These are phyloP conservation scores for Linnemannia hyalina DNA, from an alignment of 192 early-diverging fungal species.

Conservation along the genomic window DNA sequence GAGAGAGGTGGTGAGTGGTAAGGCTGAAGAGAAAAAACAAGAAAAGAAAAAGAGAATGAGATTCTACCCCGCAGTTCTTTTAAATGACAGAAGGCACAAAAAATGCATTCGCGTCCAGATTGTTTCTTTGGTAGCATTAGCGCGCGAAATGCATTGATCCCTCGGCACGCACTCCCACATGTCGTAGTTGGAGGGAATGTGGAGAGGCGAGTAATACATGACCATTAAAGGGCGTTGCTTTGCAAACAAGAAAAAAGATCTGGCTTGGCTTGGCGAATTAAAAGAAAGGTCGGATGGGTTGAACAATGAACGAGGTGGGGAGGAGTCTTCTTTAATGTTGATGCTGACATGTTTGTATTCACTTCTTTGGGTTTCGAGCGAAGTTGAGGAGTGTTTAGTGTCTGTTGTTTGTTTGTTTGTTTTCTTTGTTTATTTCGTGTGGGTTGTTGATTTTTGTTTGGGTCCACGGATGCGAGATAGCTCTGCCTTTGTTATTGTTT, in stretches of 20 bases:
- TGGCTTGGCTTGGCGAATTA: neutral
- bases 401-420: neutral
- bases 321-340: neutral
- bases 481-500: neutral
- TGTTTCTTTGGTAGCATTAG: neutral
- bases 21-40: neutral
- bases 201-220: neutral
- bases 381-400: neutral
- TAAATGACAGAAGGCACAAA: neutral
- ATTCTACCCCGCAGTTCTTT: neutral
- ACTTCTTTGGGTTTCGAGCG: neutral
- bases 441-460: slow-evolving; percentile 7
- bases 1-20: neutral
- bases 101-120: neutral
- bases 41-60: slow-evolving; percentile 1
- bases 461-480: neutral
- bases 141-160: neutral
- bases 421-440: neutral
- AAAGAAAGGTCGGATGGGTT: neutral
- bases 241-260: neutral
- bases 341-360: slow-evolving; percentile 50
- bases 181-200: neutral
- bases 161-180: neutral
- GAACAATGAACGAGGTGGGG: neutral
- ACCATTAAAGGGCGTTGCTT: neutral